A percentile compares a stretch with the other conserved stretches of the same genome.
phyloP scores from a whole-genome alignment of 2,329 filamentous ascomycete genomes.

The Colletotrichum kahawae region DNA sequence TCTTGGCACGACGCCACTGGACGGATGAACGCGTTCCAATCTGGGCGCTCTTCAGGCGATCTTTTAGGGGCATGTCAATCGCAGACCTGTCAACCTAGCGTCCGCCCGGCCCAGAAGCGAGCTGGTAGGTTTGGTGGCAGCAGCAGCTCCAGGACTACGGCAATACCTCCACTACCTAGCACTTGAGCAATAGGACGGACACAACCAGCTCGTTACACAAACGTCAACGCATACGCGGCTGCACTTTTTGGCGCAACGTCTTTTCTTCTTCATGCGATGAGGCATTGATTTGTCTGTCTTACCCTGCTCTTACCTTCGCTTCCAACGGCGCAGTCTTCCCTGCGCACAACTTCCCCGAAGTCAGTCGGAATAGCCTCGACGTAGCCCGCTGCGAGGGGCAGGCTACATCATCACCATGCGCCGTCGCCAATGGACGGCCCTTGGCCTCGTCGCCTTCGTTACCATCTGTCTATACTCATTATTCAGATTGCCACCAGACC shows the following conservation, averaged over 20 bases:
- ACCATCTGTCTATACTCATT: constrained; percentile 40
- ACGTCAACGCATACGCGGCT: not conserved
- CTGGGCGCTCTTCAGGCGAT: not conserved
- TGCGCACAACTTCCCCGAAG: not conserved
- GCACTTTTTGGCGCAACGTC: not conserved
- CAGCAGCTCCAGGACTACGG: not conserved
- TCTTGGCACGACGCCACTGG: not conserved
- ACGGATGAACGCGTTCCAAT: not conserved
- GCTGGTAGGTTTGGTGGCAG: not conserved
- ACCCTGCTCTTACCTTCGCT: not conserved
- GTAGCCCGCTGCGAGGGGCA: not conserved
- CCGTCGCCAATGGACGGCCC: constrained; percentile 43
- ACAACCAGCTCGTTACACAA: not conserved
- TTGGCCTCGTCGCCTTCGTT: constrained; percentile 40
- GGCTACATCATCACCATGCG: constrained; percentile 28
- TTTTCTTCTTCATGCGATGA: constrained; percentile 1
- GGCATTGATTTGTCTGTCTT: not conserved
- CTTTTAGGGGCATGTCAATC: constrained; percentile 10
- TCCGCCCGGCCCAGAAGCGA: not conserved
- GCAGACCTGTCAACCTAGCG: not conserved
- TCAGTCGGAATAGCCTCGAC: not conserved
- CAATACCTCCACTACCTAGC: not conserved
- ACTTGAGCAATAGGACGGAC: not conserved
- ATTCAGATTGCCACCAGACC: constrained; percentile 20
- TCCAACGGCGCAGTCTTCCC: not conserved